These are phyloP conservation scores for Colletotrichum tofieldiae DNA, from an alignment of 2,329 filamentous ascomycete genomes.

Conservation along the genomic window DNA sequence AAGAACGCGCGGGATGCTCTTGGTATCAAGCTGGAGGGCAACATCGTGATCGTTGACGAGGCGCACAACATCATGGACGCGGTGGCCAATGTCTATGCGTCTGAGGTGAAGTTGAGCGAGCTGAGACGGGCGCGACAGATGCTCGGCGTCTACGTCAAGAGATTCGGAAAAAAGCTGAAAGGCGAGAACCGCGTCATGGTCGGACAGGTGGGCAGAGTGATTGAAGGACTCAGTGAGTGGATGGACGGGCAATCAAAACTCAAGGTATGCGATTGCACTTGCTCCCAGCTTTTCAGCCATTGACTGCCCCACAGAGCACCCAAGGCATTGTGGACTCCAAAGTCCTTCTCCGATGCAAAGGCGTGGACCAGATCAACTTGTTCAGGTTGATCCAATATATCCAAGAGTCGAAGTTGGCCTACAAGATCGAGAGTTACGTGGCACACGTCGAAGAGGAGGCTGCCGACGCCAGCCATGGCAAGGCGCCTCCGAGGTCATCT, in stretches of 20 bases:
- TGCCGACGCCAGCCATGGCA: slow-evolving; percentile 48
- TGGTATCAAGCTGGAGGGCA: slow-evolving; percentile 86
- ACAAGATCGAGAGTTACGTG: slow-evolving; percentile 94
- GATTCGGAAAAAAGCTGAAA: slow-evolving; percentile 90
- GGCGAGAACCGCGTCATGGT: slow-evolving; percentile 94
- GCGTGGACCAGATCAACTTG: slow-evolving; percentile 95
- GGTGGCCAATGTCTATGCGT: slow-evolving; percentile 88
- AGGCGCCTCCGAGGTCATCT: slow-evolving; percentile 53
- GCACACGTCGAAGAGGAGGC: slow-evolving; percentile 71
- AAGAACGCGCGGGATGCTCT: slow-evolving; percentile 90
- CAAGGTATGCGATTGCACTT: slow-evolving; percentile 57
- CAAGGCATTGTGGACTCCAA: slow-evolving; percentile 81
- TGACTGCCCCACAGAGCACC: slow-evolving; percentile 52
- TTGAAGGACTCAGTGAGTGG: slow-evolving; percentile 83
- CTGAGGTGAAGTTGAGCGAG: slow-evolving; percentile 81
- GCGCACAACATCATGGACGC: slow-evolving; percentile 98
- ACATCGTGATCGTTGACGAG: slow-evolving; percentile 96
- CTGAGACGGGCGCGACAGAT: slow-evolving; percentile 81
- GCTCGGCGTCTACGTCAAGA: slow-evolving; percentile 86
- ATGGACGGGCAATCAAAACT: slow-evolving; percentile 68
- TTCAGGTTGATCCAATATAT: slow-evolving; percentile 91
- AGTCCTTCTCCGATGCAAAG: slow-evolving; percentile 84
- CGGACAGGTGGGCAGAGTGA: slow-evolving; percentile 86
- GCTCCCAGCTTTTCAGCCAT: no score
- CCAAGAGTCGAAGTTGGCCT: slow-evolving; percentile 91